Evolutionary conservation across 176 grass and related monocot genomes (phyloP).

Genomic region (Phoenix dactylifera): DNA sequence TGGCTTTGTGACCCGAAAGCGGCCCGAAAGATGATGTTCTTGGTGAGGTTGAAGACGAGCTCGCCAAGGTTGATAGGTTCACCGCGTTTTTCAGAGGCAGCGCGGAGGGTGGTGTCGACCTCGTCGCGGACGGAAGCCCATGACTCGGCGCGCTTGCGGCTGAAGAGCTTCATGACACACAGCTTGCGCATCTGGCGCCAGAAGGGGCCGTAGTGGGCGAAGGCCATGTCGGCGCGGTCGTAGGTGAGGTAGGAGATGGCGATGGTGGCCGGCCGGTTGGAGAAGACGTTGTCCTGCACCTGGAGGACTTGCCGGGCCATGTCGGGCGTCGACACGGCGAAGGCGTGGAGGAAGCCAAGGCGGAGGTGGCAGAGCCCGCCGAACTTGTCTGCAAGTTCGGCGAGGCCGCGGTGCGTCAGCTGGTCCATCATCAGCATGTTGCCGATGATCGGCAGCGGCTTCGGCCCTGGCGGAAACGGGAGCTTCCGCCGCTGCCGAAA

Average conservation of each 20-base stretch:
- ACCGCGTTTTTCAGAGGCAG: constrained; percentile 21
- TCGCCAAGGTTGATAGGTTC: constrained; percentile 51
- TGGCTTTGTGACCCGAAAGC: constrained; percentile 53
- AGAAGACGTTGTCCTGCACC: constrained; percentile 77
- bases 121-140: constrained; percentile 72
- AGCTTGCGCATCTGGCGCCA: constrained; percentile 97
- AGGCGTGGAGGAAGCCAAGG: too few relatives aligned
- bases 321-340: constrained; percentile 80
- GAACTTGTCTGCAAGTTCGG: too few relatives aligned
- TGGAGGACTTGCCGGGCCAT: constrained; percentile 77
- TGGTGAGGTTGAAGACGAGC: constrained; percentile 67
- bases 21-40: constrained; percentile 70
- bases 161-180: constrained; percentile 82
- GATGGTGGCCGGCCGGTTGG: constrained; percentile 75
- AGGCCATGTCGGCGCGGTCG: constrained; percentile 88
- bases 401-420: too few relatives aligned
- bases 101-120: constrained; percentile 25
- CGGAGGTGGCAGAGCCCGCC: too few relatives aligned
- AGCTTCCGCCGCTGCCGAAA: constrained; percentile 14
- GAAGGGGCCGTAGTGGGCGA: constrained; percentile 90
- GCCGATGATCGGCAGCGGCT: constrained; percentile 55
- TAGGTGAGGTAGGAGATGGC: constrained; percentile 76
- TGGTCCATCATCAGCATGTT: constrained; percentile 97
- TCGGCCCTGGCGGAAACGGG: constrained; percentile 69
- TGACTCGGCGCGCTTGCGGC: constrained; percentile 68